Percentiles rank a stretch among this genome's conserved stretches.
These are phyloP conservation scores for Ormosia emarginata DNA, from an alignment of 306 rosid genomes.

Conservation along the genomic window DNA sequence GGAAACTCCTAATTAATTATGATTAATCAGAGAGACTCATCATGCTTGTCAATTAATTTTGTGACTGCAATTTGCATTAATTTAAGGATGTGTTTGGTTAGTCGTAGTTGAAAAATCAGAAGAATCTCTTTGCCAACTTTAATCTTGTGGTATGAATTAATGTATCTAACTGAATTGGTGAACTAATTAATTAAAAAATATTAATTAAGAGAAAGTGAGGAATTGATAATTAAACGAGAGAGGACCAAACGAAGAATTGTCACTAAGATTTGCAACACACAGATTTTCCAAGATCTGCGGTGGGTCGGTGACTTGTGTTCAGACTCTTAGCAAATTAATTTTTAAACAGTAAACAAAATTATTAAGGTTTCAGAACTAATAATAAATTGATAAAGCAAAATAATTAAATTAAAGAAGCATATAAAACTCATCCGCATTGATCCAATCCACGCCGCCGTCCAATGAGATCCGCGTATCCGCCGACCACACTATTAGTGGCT, in stretches of 20 bases:
- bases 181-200: background rate
- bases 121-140: slow-evolving; percentile 31
- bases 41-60: background rate
- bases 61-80: slow-evolving; percentile 11
- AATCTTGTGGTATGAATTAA: slow-evolving; percentile 22
- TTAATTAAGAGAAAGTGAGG: background rate
- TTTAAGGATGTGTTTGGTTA: background rate
- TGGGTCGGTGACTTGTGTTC: slow-evolving; percentile 39
- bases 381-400: background rate
- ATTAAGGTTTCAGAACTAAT: background rate
- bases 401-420: background rate
- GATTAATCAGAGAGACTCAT: slow-evolving; percentile 5
- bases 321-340: background rate
- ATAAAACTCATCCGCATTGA: slow-evolving; percentile 12
- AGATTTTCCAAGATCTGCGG: slow-evolving; percentile 51
- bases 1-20: background rate
- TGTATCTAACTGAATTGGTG: slow-evolving; percentile 19
- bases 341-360: background rate
- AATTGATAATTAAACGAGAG: slow-evolving; percentile 12
- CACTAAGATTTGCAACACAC: slow-evolving; percentile 44
- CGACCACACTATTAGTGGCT: slow-evolving; percentile 32
- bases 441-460: slow-evolving; percentile 49
- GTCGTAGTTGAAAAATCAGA: background rate
- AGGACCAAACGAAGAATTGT: slow-evolving; percentile 19
- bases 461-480: slow-evolving; percentile 56